Conservation (phyloP, 2,329 filamentous ascomycete species). For the Elsinoe australis region DNA sequence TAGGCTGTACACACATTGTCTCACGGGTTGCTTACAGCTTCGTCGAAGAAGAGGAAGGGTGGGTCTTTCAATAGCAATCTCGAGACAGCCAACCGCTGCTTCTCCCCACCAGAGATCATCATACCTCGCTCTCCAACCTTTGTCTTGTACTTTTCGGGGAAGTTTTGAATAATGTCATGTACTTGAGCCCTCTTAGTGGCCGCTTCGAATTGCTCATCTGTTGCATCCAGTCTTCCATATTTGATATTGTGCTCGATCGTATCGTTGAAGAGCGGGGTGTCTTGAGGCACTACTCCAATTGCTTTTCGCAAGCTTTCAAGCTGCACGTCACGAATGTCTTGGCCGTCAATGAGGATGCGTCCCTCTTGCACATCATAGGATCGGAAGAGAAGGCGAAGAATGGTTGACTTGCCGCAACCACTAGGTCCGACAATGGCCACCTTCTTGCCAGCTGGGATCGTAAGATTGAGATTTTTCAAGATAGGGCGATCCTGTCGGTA, state of each 20-base stretch:
- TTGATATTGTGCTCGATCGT: slow-evolving; percentile 92
- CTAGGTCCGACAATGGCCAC: slow-evolving; percentile 91
- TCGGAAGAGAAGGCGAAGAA: slow-evolving; percentile 82
- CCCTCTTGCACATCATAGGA: slow-evolving; percentile 86
- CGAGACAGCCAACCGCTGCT: slow-evolving; percentile 80
- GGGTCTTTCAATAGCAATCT: slow-evolving; percentile 82
- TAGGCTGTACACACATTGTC: background rate
- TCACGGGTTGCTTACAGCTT: slow-evolving; percentile 52
- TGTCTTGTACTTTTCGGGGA: slow-evolving; percentile 83
- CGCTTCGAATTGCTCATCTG: slow-evolving; percentile 61
- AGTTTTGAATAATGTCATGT: slow-evolving; percentile 68
- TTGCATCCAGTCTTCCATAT: slow-evolving; percentile 76
- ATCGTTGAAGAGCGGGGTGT: slow-evolving; percentile 95
- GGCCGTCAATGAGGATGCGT: slow-evolving; percentile 82
- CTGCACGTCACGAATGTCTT: slow-evolving; percentile 77
- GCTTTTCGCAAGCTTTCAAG: slow-evolving; percentile 73
- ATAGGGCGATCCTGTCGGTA: slow-evolving; percentile 85
- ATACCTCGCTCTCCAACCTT: slow-evolving; percentile 88
- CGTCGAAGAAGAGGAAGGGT: slow-evolving; percentile 85
- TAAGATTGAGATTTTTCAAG: slow-evolving; percentile 72
- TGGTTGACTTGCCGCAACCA: slow-evolving; percentile 92
- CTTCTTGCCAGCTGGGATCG: slow-evolving; percentile 92
- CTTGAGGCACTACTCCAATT: slow-evolving; percentile 94
- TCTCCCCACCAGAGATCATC: slow-evolving; percentile 94
- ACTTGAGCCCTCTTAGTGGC: slow-evolving; percentile 79